phyloP scores from a whole-genome alignment of 2,329 filamentous ascomycete species.

The Aspergillus caelatus region DNA sequence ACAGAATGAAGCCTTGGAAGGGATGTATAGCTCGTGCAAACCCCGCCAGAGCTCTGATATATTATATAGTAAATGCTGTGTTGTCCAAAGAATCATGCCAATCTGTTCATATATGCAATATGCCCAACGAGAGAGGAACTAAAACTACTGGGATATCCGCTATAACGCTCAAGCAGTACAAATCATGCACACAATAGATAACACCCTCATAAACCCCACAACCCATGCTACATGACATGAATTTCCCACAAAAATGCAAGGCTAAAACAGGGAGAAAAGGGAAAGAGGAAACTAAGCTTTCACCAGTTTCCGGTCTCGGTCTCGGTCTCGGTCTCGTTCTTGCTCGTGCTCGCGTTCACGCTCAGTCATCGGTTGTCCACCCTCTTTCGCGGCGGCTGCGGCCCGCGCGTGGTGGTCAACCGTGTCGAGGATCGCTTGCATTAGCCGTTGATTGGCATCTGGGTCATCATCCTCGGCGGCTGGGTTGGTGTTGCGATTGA shows the following conservation, averaged over 20 bases:
- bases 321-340: slow-evolving; percentile 33
- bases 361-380: slow-evolving; percentile 12
- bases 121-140: slow-evolving; percentile 7
- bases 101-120: slow-evolving; percentile 10
- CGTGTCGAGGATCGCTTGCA: slow-evolving; percentile 48
- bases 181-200: slow-evolving; percentile 11
- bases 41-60: background rate
- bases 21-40: background rate
- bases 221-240: slow-evolving; percentile 3
- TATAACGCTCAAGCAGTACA: slow-evolving; percentile 24
- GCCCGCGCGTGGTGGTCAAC: slow-evolving; percentile 42
- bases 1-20: background rate
- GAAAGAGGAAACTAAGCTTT: slow-evolving; percentile 19
- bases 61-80: slow-evolving; percentile 1
- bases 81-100: background rate
- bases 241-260: background rate
- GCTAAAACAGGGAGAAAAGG: slow-evolving; percentile 8
- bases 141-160: slow-evolving; percentile 27
- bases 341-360: slow-evolving; percentile 24
- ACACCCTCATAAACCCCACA: slow-evolving; percentile 10
- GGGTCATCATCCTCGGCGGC: slow-evolving; percentile 38
- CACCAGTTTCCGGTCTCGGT: slow-evolving; percentile 34
- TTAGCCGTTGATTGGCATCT: slow-evolving; percentile 43
- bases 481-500: slow-evolving; percentile 19
- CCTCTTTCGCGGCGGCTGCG: slow-evolving; percentile 36